A percentile compares a stretch with the other conserved stretches of the same genome.
Evolutionary conservation across 2,329 filamentous ascomycete species (phyloP).

Genomic region (Fusarium nelsonii): DNA sequence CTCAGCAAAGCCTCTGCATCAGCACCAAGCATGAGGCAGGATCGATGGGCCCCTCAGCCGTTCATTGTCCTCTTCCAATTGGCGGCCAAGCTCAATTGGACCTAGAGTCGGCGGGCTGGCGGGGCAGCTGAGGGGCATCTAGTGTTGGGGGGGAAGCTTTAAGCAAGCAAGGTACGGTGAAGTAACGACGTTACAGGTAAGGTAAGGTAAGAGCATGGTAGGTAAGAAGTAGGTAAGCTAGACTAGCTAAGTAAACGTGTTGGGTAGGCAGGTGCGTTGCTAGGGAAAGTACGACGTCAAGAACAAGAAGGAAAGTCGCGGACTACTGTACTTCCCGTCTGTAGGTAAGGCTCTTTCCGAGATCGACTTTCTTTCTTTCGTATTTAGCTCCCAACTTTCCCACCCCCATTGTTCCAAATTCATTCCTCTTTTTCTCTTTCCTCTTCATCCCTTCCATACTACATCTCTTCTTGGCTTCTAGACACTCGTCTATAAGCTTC

Average conservation of each 20-base stretch:
- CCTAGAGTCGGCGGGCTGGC: slow-evolving; percentile 44
- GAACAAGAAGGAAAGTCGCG: slow-evolving; percentile 20
- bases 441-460: slow-evolving; percentile 16
- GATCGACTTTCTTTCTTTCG: slow-evolving; percentile 33
- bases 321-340: neutral
- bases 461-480: slow-evolving; percentile 17
- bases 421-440: slow-evolving; percentile 30
- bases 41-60: slow-evolving; percentile 30
- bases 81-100: slow-evolving; percentile 36
- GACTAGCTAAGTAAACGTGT: slow-evolving; percentile 11
- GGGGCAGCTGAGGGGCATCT: slow-evolving; percentile 49
- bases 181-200: slow-evolving; percentile 30
- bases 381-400: slow-evolving; percentile 41
- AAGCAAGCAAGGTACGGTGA: slow-evolving; percentile 39
- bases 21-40: slow-evolving; percentile 37
- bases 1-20: slow-evolving; percentile 23
- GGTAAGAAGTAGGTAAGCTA: slow-evolving; percentile 26
- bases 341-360: slow-evolving; percentile 34
- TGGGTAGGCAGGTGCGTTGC: slow-evolving; percentile 17
- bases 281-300: slow-evolving; percentile 31
- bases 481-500: slow-evolving; percentile 15
- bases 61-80: slow-evolving; percentile 23
- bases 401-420: slow-evolving; percentile 26
- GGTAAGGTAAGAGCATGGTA: slow-evolving; percentile 23
- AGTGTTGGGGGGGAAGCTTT: slow-evolving; percentile 42